phyloP scores from a whole-genome alignment of 192 early-diverging fungal species.

The Funneliformis mosseae region DNA sequence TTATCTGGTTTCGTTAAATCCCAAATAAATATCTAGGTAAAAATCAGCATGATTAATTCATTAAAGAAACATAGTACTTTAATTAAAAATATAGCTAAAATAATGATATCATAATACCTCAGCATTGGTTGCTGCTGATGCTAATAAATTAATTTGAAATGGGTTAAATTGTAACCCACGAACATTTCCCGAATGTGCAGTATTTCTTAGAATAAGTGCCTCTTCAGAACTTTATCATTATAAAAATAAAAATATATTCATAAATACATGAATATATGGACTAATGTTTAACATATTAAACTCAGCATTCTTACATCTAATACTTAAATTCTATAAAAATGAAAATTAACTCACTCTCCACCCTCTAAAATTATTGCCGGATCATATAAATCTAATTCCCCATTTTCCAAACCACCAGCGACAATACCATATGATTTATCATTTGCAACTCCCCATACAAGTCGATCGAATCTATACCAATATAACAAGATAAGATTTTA shows the following conservation, averaged over 20 bases:
- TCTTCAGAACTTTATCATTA: slow-evolving; percentile 43
- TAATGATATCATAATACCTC: slow-evolving; percentile 77
- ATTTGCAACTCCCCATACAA: slow-evolving; percentile 74
- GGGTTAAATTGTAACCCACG: slow-evolving; percentile 93
- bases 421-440: slow-evolving; percentile 72
- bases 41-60: not conserved
- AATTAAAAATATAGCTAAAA: too few species aligned
- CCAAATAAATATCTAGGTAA: slow-evolving; percentile 85
- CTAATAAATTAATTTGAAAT: slow-evolving; percentile 82
- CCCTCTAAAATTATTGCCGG: slow-evolving; percentile 70
- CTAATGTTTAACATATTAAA: not conserved
- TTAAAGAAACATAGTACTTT: too few species aligned
- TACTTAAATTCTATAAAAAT: not conserved
- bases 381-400: slow-evolving; percentile 89
- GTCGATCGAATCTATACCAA: slow-evolving; percentile 80
- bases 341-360: slow-evolving; percentile 43
- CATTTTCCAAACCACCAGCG: slow-evolving; percentile 94
- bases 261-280: not conserved
- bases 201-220: slow-evolving; percentile 65
- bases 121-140: slow-evolving; percentile 86
- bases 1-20: slow-evolving; percentile 86
- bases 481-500: not conserved
- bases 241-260: slow-evolving; percentile 10
- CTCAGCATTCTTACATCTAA: not conserved
- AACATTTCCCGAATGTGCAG: slow-evolving; percentile 85